Percentiles rank a stretch among this genome's conserved stretches.
phyloP scores from a whole-genome alignment of 1,284 basidiomycete species.

The Tranzscheliella williamsii region DNA sequence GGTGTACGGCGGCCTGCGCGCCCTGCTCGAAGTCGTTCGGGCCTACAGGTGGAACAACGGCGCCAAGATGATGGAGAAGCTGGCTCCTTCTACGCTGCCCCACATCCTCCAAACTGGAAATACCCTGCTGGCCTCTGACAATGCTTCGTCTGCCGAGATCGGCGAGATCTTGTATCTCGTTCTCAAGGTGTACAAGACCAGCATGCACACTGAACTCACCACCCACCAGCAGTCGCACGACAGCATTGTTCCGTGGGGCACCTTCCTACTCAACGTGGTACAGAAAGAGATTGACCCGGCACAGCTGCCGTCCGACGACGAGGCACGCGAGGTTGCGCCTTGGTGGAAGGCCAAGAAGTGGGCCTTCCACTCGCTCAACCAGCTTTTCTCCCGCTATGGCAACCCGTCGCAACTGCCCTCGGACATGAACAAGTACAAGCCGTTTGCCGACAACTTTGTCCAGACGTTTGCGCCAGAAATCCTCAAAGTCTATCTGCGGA shows the following conservation, averaged over 20 bases:
- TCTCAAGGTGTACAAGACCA: slow-evolving; percentile 58
- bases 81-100: slow-evolving; percentile 51
- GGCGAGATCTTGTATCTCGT: slow-evolving; percentile 57
- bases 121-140: slow-evolving; percentile 46
- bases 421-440: slow-evolving; percentile 55
- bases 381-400: slow-evolving; percentile 57
- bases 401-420: slow-evolving; percentile 57
- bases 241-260: slow-evolving; percentile 58
- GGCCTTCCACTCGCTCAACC: slow-evolving; percentile 59
- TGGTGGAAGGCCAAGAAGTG: slow-evolving; percentile 62
- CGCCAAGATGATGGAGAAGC: slow-evolving; percentile 47
- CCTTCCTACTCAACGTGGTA: slow-evolving; percentile 54
- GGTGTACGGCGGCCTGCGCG: slow-evolving; percentile 52
- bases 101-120: slow-evolving; percentile 44
- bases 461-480: slow-evolving; percentile 58
- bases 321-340: slow-evolving; percentile 23
- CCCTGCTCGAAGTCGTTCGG: slow-evolving; percentile 54
- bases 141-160: slow-evolving; percentile 38
- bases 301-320: slow-evolving; percentile 47
- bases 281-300: slow-evolving; percentile 42
- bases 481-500: slow-evolving; percentile 56
- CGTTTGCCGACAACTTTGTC: slow-evolving; percentile 57
- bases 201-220: slow-evolving; percentile 49
- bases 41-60: slow-evolving; percentile 54
- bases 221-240: slow-evolving; percentile 55